Evolutionary conservation across 2,329 filamentous ascomycete species (phyloP).

Genomic region (Orbilia brochopaga): DNA sequence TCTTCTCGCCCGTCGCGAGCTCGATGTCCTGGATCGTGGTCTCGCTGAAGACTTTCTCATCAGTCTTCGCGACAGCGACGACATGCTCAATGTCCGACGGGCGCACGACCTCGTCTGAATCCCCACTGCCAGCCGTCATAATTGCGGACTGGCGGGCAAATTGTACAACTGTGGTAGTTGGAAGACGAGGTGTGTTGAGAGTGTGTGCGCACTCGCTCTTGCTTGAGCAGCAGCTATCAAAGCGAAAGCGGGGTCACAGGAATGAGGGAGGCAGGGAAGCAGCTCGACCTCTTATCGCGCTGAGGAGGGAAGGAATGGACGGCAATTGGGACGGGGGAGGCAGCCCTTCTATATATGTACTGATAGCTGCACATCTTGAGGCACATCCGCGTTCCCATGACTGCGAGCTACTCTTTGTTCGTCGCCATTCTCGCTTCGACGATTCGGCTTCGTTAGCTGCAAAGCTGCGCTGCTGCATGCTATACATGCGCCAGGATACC

Average conservation of each 20-base stretch:
- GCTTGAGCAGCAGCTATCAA: slow-evolving; percentile 6
- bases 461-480: background rate
- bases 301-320: slow-evolving; percentile 1
- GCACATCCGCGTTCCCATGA: background rate
- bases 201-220: background rate
- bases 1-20: slow-evolving; percentile 44
- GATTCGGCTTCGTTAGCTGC: background rate
- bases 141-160: no score
- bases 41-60: slow-evolving; percentile 23
- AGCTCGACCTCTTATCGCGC: background rate
- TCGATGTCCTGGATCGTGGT: slow-evolving; percentile 46
- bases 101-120: slow-evolving; percentile 43
- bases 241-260: slow-evolving; percentile 30
- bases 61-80: slow-evolving; percentile 41
- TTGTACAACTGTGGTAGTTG: background rate
- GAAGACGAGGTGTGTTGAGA: slow-evolving; percentile 23
- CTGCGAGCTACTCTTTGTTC: background rate
- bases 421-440: background rate
- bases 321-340: slow-evolving; percentile 7
- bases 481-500: background rate
- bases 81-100: slow-evolving; percentile 37
- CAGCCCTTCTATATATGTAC: slow-evolving; percentile 41
- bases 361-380: slow-evolving; percentile 17
- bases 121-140: slow-evolving; percentile 42
- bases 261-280: slow-evolving; percentile 16